Percentiles rank a stretch among this genome's conserved stretches.
phyloP scores from a whole-genome alignment of 257 asterid species.

The Solanum stenotomum region DNA sequence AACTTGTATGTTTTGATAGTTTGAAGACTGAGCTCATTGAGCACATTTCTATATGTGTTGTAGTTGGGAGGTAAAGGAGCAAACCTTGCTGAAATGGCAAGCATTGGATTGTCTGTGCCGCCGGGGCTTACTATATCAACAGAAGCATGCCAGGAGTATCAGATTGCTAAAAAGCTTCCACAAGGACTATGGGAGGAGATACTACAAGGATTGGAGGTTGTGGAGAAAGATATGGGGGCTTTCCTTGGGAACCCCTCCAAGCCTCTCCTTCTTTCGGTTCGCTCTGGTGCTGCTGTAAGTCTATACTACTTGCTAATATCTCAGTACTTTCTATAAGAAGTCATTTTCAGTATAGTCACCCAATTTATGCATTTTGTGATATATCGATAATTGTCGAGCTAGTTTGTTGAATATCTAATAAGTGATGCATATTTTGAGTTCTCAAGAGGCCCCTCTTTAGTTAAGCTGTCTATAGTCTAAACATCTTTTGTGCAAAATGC shows the following conservation, averaged over 20 bases:
- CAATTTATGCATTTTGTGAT: not conserved
- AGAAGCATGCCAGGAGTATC: slow-evolving; percentile 93
- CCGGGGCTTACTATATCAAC: slow-evolving; percentile 96
- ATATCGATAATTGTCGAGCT: not conserved
- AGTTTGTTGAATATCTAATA: not conserved
- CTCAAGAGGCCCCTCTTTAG: not conserved
- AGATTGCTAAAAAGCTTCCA: slow-evolving; percentile 59
- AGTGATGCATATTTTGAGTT: not conserved
- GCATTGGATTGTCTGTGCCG: slow-evolving; percentile 90
- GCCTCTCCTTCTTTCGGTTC: slow-evolving; percentile 86
- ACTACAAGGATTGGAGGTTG: slow-evolving; percentile 47
- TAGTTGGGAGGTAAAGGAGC: slow-evolving; percentile 98
- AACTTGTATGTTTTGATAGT: not conserved
- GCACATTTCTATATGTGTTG: not conserved
- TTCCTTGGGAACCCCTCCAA: slow-evolving; percentile 68
- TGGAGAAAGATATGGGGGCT: slow-evolving; percentile 85
- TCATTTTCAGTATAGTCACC: not conserved
- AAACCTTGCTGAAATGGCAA: slow-evolving; percentile 99
- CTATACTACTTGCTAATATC: not conserved
- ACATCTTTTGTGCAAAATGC: not conserved
- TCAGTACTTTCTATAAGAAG: not conserved
- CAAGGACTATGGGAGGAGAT: slow-evolving; percentile 82
- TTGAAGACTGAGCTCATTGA: not conserved
- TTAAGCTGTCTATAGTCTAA: not conserved
- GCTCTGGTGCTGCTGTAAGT: slow-evolving; percentile 92